Evolutionary conservation across 345 rosid species (phyloP), one percentile per base, ranked within the genome.

Genomic region (Litchi chinensis): DNA sequence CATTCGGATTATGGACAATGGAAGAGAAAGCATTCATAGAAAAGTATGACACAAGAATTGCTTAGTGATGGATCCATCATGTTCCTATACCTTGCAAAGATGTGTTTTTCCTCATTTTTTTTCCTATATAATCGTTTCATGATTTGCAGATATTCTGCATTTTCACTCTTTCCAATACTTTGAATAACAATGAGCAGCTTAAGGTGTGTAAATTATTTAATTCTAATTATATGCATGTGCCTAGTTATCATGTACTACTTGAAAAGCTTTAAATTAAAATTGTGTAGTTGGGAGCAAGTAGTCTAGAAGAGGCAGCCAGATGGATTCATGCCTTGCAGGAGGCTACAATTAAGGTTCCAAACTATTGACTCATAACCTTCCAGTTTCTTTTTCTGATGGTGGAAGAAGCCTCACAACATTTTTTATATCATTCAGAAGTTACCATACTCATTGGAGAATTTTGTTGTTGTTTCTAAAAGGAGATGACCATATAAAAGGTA

Each of bases 231-330:
- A 12, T 24, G 28, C 68, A 18, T 12, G 7, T 18, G 78, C 74
- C 5, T 46, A 75, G 41, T 73, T 54, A 28, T 28, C n/a, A 10
- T 18, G 6, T 26, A 32, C 32, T 40, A 21, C 73, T 16, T 24
- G 32, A 46, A n/a, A n/a, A 76, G 39, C 62, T 43, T 60, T 74
- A 71, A 46, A 18, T 77, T 76, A 5, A 3, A 44, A 79, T 65
- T 60, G 67, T 65, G 46, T 69, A 96, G 99, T 83, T 94, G 85
- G 99, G 99, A 76, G 98, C 99, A 64, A 88, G 87, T 75, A 92
- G 99, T 87, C 83, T 98, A 68, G 99, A 96, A 87, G 98, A 94
- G 71, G 98, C 98, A 41, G 98, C 94, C 19, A 86, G 81, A 80
- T 96, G 99, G 99, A 96, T 94, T 68, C 80, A 70, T 56, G 87